phyloP scores from a whole-genome alignment of 768 basidiomycete species.

The Candolleomyces efflorescens region DNA sequence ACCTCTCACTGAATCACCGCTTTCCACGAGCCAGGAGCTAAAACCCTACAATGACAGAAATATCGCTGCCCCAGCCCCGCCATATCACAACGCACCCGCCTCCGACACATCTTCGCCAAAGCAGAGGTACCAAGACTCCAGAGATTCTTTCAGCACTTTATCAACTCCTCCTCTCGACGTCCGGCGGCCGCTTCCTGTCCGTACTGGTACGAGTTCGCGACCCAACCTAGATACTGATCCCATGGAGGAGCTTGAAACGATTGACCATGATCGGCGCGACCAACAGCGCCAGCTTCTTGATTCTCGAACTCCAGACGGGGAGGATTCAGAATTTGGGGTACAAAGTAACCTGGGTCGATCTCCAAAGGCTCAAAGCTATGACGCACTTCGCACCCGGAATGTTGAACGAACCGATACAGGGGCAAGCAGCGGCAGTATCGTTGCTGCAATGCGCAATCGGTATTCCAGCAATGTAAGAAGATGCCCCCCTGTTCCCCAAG shows the following conservation, averaged over 20 bases:
- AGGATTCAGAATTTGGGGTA: background rate
- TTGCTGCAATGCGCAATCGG: slow-evolving; percentile 65
- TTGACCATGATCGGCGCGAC: background rate
- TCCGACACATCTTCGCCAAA: slow-evolving; percentile 1
- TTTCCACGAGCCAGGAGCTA: slow-evolving; percentile 5
- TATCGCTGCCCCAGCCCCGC: background rate
- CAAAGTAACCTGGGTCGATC: background rate
- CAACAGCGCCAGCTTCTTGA: background rate
- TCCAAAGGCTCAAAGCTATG: background rate
- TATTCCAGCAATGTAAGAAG: slow-evolving; percentile 53
- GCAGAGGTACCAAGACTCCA: background rate
- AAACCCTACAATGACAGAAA: background rate
- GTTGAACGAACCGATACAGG: slow-evolving; percentile 52
- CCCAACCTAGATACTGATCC: background rate
- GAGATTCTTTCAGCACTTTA: background rate
- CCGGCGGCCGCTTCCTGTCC: background rate
- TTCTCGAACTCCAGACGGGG: background rate
- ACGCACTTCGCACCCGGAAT: slow-evolving; percentile 7
- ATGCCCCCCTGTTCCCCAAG: slow-evolving; percentile 6
- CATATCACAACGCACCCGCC: background rate
- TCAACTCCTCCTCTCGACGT: background rate
- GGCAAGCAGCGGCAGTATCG: slow-evolving; percentile 52
- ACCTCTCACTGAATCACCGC: slow-evolving; percentile 4
- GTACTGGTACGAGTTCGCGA: background rate
- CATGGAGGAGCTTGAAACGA: background rate